These are phyloP conservation scores for Rhynchosporium agropyri DNA, from an alignment of 2,329 filamentous ascomycete genomes.

Conservation along the genomic window DNA sequence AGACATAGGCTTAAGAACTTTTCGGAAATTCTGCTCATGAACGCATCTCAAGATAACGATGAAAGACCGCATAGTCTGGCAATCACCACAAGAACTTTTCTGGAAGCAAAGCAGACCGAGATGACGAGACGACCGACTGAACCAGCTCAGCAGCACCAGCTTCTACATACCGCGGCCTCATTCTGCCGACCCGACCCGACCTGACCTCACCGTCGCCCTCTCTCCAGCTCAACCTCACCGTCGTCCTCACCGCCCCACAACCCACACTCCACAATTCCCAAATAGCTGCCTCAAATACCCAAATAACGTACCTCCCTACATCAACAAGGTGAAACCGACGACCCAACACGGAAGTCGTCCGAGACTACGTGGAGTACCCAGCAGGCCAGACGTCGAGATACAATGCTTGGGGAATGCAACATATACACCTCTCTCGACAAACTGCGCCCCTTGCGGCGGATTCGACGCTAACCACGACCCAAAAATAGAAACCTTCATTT, in stretches of 20 bases:
- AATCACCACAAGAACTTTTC: too few species aligned
- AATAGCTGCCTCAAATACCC: neutral
- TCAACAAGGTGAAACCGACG: conserved; percentile 1
- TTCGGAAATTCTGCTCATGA: too few species aligned
- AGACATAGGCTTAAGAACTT: too few species aligned
- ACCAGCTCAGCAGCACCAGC: too few species aligned
- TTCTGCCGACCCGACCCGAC: too few species aligned
- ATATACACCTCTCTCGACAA: conserved; percentile 3
- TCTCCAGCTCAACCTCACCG: too few species aligned
- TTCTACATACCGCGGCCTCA: too few species aligned
- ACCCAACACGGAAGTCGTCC: conserved; percentile 1
- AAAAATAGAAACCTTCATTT: conserved; percentile 5
- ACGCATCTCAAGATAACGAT: too few species aligned
- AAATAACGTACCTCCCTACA: neutral
- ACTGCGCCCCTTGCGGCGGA: neutral
- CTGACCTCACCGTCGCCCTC: too few species aligned
- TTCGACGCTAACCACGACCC: conserved; percentile 1
- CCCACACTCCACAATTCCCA: neutral
- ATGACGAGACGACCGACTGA: too few species aligned
- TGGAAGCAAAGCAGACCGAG: too few species aligned
- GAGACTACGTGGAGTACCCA: conserved; percentile 11
- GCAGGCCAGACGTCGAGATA: neutral
- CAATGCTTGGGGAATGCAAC: conserved; percentile 4
- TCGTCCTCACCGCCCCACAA: neutral
- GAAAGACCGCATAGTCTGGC: too few species aligned